phyloP scores from a whole-genome alignment of 176 grass and related monocot species.

The Avena sativa region DNA sequence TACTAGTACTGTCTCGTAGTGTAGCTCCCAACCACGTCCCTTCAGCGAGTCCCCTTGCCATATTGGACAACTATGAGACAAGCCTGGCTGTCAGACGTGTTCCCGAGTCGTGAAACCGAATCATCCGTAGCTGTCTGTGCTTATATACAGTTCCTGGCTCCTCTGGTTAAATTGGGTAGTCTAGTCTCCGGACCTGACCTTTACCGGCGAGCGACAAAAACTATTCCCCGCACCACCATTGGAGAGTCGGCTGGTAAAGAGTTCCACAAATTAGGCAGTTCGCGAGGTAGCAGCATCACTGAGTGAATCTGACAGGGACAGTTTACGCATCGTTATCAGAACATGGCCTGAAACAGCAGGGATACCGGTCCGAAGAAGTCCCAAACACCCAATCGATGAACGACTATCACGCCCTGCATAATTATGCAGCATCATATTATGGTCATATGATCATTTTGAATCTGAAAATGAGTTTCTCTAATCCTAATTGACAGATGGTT shows the following conservation, averaged over 20 bases:
- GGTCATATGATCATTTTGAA: no score
- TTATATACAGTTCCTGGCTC: neutral
- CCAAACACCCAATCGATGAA: neutral
- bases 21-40: neutral
- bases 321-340: constrained; percentile 32
- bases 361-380: neutral
- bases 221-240: neutral
- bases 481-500: no score
- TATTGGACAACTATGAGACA: neutral
- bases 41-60: neutral
- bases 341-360: constrained; percentile 12
- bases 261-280: neutral
- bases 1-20: neutral
- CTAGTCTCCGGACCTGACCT: no score
- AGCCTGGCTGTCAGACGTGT: neutral
- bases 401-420: no score
- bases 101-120: neutral
- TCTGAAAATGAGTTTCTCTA: no score
- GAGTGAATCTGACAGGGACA: constrained; percentile 19
- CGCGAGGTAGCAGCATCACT: neutral
- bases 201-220: neutral
- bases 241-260: neutral
- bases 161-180: neutral
- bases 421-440: no score
- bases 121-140: neutral